phyloP scores from a whole-genome alignment of 495 filamentous ascomycete genomes.

The Clohesyomyces aquaticus region DNA sequence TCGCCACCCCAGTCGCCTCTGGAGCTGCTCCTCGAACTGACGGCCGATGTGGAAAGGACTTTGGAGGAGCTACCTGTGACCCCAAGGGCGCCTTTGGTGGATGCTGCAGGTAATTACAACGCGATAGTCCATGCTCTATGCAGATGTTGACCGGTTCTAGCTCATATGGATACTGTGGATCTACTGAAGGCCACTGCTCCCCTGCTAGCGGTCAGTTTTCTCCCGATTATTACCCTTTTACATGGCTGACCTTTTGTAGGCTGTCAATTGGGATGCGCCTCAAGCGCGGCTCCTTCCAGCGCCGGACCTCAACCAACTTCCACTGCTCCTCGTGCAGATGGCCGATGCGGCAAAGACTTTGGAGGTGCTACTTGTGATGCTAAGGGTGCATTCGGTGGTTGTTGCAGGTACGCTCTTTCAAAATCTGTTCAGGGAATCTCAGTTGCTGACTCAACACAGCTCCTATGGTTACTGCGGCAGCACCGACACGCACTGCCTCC shows the following conservation, averaged over 20 bases:
- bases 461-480: constrained; percentile 45
- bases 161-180: constrained; percentile 40
- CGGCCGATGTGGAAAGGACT: constrained; percentile 45
- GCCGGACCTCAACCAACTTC: constrained; percentile 1
- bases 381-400: constrained; percentile 42
- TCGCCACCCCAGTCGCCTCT: constrained; percentile 4
- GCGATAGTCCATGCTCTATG: too few species aligned
- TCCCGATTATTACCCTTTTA: too few species aligned
- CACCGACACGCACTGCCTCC: constrained; percentile 41
- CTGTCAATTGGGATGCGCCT: constrained; percentile 40
- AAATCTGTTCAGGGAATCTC: constrained; percentile 23
- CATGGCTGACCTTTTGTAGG: too few species aligned
- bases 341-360: constrained; percentile 46
- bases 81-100: constrained; percentile 41
- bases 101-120: too few species aligned
- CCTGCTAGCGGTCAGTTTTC: constrained; percentile 27
- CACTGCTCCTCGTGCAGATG: constrained; percentile 4
- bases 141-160: too few species aligned
- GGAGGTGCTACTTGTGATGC: constrained; percentile 41
- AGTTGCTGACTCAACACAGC: not conserved
- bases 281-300: not conserved
- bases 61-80: constrained; percentile 42
- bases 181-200: constrained; percentile 38
- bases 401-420: too few species aligned
- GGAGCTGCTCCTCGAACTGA: constrained; percentile 39